Conservation (phyloP, 75 land plant genomes). For the Sequoiadendron giganteum region DNA sequence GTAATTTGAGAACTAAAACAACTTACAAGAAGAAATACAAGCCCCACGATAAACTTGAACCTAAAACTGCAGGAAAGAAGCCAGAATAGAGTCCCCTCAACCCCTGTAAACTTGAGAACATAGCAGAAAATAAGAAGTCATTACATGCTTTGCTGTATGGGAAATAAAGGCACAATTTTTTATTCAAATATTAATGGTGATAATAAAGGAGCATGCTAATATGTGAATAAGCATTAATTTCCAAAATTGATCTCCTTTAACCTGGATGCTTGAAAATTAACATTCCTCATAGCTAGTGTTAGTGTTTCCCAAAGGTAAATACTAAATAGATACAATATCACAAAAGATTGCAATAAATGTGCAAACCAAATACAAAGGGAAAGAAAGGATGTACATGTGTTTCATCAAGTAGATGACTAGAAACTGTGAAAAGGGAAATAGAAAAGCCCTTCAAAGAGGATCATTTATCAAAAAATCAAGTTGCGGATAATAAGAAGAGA, state of each 20-base stretch:
- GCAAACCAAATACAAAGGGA: neutral
- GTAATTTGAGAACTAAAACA: slow-evolving; percentile 10
- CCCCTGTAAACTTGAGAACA: slow-evolving; percentile 53
- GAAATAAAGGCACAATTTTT: neutral
- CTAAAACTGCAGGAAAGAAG: slow-evolving; percentile 79
- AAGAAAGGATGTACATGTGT: neutral
- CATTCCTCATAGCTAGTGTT: neutral
- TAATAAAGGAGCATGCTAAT: neutral
- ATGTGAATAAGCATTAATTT: neutral
- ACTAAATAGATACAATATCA: neutral
- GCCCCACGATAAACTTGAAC: slow-evolving; percentile 94
- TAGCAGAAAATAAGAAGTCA: neutral
- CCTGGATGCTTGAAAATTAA: neutral
- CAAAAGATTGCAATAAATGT: neutral
- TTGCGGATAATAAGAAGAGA: neutral
- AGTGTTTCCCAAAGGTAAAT: neutral
- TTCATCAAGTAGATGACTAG: neutral
- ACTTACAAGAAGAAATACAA: slow-evolving; percentile 94
- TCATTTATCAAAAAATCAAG: neutral
- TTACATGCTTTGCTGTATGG: neutral
- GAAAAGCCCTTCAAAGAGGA: neutral
- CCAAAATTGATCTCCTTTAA: neutral
- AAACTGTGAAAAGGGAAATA: neutral
- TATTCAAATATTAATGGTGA: neutral
- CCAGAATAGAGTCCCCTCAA: slow-evolving; percentile 93